A percentile compares a stretch with the other conserved stretches of the same genome.
Conservation (phyloP, 2,329 filamentous ascomycete species). For the Fusarium piperis region DNA sequence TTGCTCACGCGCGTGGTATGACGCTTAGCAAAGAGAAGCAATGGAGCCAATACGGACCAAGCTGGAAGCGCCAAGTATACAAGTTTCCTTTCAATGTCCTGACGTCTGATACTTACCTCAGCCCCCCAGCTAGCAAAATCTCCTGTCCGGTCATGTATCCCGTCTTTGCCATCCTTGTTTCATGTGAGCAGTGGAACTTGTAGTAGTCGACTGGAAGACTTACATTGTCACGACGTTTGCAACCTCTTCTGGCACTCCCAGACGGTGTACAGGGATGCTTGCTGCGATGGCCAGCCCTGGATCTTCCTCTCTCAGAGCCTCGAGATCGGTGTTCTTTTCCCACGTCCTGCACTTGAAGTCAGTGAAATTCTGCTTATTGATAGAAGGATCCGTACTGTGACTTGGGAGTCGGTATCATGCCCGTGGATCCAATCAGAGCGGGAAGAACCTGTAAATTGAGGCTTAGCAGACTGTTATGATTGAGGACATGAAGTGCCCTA, state of each 20-base stretch:
- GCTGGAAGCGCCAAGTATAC: too few species aligned
- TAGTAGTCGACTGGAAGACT: constrained; percentile 20
- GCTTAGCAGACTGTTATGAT: background rate
- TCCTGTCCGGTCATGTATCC: constrained; percentile 29
- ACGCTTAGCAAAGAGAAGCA: too few species aligned
- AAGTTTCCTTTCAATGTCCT: background rate
- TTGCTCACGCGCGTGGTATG: background rate
- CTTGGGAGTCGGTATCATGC: constrained; percentile 48
- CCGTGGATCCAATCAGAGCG: constrained; percentile 50
- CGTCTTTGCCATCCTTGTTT: constrained; percentile 24
- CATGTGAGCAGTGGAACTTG: background rate
- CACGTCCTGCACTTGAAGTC: constrained; percentile 39
- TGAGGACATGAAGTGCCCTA: constrained; percentile 15
- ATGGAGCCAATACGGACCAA: too few species aligned
- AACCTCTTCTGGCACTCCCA: constrained; percentile 49
- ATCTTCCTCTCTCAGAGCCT: constrained; percentile 43
- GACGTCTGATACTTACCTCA: background rate
- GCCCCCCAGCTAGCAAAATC: constrained; percentile 18
- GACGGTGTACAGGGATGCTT: constrained; percentile 46
- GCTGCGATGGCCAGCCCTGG: constrained; percentile 49
- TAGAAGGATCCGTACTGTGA: constrained; percentile 32
- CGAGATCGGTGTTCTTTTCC: constrained; percentile 44
- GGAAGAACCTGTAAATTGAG: constrained; percentile 38
- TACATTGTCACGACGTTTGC: constrained; percentile 48
- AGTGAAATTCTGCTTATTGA: background rate